Base-by-base conservation (phyloP, 352 stramenopile genomes). In the Globisporangium paroecandrum region DNA sequence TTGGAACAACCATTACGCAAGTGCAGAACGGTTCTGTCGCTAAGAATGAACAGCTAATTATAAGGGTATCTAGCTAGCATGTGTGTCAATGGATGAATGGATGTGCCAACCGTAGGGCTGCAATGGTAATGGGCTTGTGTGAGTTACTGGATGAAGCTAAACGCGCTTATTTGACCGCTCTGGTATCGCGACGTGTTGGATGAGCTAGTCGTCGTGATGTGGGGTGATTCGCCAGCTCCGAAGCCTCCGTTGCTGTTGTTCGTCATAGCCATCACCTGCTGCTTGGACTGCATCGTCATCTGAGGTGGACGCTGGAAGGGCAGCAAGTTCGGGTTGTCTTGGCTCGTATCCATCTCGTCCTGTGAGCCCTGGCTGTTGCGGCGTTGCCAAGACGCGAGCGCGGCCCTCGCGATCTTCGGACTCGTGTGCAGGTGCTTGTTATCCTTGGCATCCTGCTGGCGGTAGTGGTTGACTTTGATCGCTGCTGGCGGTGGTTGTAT, bases 401-500 rank as follows among this genome's bases (percentile, higher is more conserved):
- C 73, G 12, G 70, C 78, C 34, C 70, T 65, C 2, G 73, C 77
- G 2, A 85, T 76, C 67, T 81, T 85, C 18, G 77, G 77, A 55
- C 77, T 85, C 47, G 74, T 64, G 29, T 72, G 60, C 41, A 74
- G 51, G 4, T 69, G 66, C 9, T 47, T 43, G 55, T 25, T 29
- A 49, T 46, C 62, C 20, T 24, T 61, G 3, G 27, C 46, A 25
- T 56, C 22, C 27, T 58, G 18, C 67, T 70, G 7, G 67, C 41
- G 5, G 1, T 70, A 4, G 1, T 70, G 64, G 47, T 79, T 69
- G 1, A 59, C 62, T 59, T 73, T 74, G 64, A 72, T 43, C 18
- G 70, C 65, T 38, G 61, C 13, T 29, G 62, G 61, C 1, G 47
- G 36, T 9, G 66, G n/a, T 12, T 64, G 65, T 29, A 46, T 68